These are phyloP conservation scores for Trametes coccinea DNA, from an alignment of 768 basidiomycete genomes.

Conservation along the genomic window DNA sequence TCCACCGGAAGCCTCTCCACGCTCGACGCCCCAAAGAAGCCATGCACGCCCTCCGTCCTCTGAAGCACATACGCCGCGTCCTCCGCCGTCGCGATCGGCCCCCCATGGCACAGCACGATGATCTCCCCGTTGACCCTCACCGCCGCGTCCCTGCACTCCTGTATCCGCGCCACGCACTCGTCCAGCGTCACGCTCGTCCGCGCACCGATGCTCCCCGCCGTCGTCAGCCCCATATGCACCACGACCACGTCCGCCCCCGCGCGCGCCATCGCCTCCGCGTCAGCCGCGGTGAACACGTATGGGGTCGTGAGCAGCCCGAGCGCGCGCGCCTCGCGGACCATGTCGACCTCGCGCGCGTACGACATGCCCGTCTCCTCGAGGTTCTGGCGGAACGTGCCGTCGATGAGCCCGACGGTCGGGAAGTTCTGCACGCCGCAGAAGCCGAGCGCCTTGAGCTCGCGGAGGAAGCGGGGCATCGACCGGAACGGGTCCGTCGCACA, in stretches of 20 bases:
- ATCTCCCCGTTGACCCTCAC: slow-evolving; percentile 17
- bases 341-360: slow-evolving; percentile 24
- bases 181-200: slow-evolving; percentile 22
- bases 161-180: slow-evolving; percentile 20
- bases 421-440: slow-evolving; percentile 28
- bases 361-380: slow-evolving; percentile 28
- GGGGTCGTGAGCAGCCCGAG: slow-evolving; percentile 24
- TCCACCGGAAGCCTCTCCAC: slow-evolving; percentile 24
- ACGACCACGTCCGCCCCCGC: slow-evolving; percentile 25
- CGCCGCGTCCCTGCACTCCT: slow-evolving; percentile 23
- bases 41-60: slow-evolving; percentile 22
- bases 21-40: slow-evolving; percentile 25
- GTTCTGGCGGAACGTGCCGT: slow-evolving; percentile 24
- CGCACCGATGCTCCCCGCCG: slow-evolving; percentile 25
- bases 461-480: slow-evolving; percentile 24
- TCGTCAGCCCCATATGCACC: slow-evolving; percentile 26
- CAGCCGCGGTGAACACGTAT: slow-evolving; percentile 20
- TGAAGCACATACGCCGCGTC: slow-evolving; percentile 21
- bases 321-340: slow-evolving; percentile 21
- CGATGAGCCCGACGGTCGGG: slow-evolving; percentile 26
- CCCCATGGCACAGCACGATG: slow-evolving; percentile 24
- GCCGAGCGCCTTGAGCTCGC: slow-evolving; percentile 20
- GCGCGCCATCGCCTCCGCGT: slow-evolving; percentile 22
- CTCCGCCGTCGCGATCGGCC: slow-evolving; percentile 21
- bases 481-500: slow-evolving; percentile 26